Evolutionary conservation across 352 stramenopile genomes (phyloP).

Genomic region (Phytophthora podocarpi): DNA sequence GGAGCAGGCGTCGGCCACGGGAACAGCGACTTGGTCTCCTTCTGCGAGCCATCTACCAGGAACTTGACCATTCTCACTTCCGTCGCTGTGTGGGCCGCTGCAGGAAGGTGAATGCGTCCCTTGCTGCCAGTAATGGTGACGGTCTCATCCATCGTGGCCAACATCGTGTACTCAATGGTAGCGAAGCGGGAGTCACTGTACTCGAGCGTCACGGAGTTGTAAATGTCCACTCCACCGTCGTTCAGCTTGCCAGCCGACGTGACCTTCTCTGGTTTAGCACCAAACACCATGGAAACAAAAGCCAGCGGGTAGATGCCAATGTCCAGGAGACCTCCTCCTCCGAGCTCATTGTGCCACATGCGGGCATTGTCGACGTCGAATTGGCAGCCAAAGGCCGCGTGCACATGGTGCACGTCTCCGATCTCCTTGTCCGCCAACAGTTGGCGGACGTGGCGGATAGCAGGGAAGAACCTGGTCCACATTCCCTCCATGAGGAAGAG

Average conservation of each 20-base stretch:
- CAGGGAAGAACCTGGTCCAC: constrained; percentile 90
- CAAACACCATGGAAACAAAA: constrained; percentile 70
- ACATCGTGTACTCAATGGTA: constrained; percentile 70
- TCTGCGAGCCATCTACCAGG: constrained; percentile 31
- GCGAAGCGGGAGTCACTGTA: constrained; percentile 61
- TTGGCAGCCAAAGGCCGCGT: constrained; percentile 66
- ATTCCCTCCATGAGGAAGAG: constrained; percentile 87
- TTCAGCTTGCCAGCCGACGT: constrained; percentile 32
- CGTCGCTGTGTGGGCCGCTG: constrained; percentile 55
- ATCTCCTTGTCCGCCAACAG: constrained; percentile 63
- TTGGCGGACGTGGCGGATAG: constrained; percentile 62
- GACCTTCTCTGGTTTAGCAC: constrained; percentile 49
- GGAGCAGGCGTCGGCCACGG: constrained; percentile 33
- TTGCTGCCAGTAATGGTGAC: constrained; percentile 82
- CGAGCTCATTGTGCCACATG: constrained; percentile 71
- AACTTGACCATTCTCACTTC: constrained; percentile 45
- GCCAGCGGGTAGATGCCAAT: constrained; percentile 83
- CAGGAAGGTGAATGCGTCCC: constrained; percentile 67
- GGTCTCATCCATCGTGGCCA: constrained; percentile 67
- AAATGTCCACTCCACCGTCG: constrained; percentile 54
- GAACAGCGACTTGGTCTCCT: constrained; percentile 46
- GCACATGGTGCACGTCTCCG: constrained; percentile 69
- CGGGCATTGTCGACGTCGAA: too few species aligned
- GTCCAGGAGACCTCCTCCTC: constrained; percentile 73
- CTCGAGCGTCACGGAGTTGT: constrained; percentile 67